Conservation (phyloP, 1,139 yeast species). For the Candida sp. region DNA sequence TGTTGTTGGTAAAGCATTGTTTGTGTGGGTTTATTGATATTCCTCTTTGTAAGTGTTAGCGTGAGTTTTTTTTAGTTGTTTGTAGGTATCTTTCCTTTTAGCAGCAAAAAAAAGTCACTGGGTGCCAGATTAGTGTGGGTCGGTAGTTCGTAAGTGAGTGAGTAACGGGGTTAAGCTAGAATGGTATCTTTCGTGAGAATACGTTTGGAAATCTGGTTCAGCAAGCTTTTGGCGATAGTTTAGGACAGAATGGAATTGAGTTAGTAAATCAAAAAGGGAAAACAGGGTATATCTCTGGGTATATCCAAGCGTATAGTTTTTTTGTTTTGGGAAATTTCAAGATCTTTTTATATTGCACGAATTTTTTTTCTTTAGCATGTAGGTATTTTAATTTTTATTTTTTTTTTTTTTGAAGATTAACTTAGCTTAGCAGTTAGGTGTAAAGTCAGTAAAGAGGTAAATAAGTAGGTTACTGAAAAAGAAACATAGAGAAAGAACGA, state of each 20-base stretch:
- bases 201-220: too few species aligned
- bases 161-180: background rate
- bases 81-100: background rate
- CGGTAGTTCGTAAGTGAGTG: background rate
- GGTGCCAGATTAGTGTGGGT: background rate
- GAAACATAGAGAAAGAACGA: too few species aligned
- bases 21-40: background rate
- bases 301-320: background rate
- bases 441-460: background rate
- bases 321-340: slow-evolving; percentile 1
- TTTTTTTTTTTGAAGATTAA: too few species aligned
- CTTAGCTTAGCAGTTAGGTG: too few species aligned
- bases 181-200: too few species aligned
- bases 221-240: too few species aligned
- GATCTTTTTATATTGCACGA: slow-evolving; percentile 1
- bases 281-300: too few species aligned
- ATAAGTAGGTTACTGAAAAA: background rate
- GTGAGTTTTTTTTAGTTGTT: background rate
- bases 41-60: background rate
- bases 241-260: too few species aligned
- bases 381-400: background rate
- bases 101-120: slow-evolving; percentile 1
- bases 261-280: too few species aligned
- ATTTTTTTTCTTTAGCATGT: background rate
- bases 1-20: slow-evolving; percentile 6